Base-by-base conservation (phyloP, 2,329 filamentous ascomycete species). In the Ophiostoma ulmi region DNA sequence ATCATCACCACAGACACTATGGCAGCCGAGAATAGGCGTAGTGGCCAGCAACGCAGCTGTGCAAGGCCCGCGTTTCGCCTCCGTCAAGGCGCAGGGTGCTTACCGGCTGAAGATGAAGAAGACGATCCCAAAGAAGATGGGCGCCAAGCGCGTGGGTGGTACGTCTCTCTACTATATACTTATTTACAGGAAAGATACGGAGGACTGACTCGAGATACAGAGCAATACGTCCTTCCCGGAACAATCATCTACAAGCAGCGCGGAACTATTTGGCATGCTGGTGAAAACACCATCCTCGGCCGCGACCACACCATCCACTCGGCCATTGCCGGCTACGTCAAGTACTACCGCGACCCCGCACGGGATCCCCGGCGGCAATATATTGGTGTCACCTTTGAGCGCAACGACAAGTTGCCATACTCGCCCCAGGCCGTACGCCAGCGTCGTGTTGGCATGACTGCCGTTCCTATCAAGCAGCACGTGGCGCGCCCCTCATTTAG, bases 171-270 rank as follows among this genome's bases (percentile, higher is more conserved):
- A 6, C 14, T 48, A 31, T 7, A 1, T 20, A 7, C 1, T 5
- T 20, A 7, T 20, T 5, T 48, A 7, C 44, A 17, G 0, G 17
- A 48, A 17, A 1, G 5, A 48, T 48, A 20, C 44, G 20, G n/a
- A 48, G 31, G 31, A 31, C 31, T 31, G 31, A 31, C 3, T 20
- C 14, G 5, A 14, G 11, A 1, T 5, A 3, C 77, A 94, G 91
- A 94, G 79, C 91, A 97, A 83, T 97, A 90, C 80, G 95, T 99
- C 48, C 91, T 97, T 72, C 91, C 94, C 5, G 95, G 95, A 70
- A 98, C 97, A 83, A 99, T 99, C 81, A 91, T 99, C 81, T 99
- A 95, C 87, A 93, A 93, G 79, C 95, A 99, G 81, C 90, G 94
- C 77, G 95, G 95, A 76, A 96, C 95, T 4, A 87, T 90, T 77